phyloP scores from a whole-genome alignment of 352 stramenopile genomes.

The Pseudoperonospora humuli region DNA sequence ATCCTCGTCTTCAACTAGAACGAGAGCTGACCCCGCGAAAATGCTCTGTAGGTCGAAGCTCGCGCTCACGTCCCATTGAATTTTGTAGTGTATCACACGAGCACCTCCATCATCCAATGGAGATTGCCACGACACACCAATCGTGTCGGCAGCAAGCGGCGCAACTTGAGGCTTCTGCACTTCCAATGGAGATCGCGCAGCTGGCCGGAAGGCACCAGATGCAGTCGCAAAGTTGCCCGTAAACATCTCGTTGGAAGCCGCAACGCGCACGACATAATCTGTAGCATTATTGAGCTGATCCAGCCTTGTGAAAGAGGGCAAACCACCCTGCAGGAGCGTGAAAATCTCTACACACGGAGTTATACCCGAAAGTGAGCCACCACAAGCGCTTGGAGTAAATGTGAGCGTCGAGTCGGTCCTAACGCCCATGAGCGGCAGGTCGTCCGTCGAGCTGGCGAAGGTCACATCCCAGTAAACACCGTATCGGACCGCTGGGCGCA shows the following conservation, averaged over 20 bases:
- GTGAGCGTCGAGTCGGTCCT: conserved; percentile 22
- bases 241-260: conserved; percentile 30
- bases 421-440: conserved; percentile 43
- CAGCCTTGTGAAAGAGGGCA: conserved; percentile 22
- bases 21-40: conserved; percentile 37
- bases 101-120: conserved; percentile 64
- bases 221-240: conserved; percentile 19
- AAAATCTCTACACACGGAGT: conserved; percentile 40
- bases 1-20: conserved; percentile 11
- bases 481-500: conserved; percentile 38
- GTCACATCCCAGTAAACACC: conserved; percentile 64
- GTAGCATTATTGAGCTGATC: conserved; percentile 16
- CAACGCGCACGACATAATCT: conserved; percentile 39
- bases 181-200: conserved; percentile 21
- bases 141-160: conserved; percentile 24
- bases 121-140: conserved; percentile 70
- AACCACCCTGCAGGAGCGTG: conserved; percentile 28
- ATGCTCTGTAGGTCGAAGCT: conserved; percentile 76
- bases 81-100: conserved; percentile 82
- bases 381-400: conserved; percentile 40
- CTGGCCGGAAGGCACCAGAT: conserved; percentile 17
- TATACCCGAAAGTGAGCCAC: conserved; percentile 46
- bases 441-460: conserved; percentile 28
- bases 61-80: conserved; percentile 89
- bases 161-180: conserved; percentile 26